Percentiles rank a stretch among this genome's conserved stretches.
Conservation (phyloP, 305 asterid genomes). For the Nicotiana rustica region DNA sequence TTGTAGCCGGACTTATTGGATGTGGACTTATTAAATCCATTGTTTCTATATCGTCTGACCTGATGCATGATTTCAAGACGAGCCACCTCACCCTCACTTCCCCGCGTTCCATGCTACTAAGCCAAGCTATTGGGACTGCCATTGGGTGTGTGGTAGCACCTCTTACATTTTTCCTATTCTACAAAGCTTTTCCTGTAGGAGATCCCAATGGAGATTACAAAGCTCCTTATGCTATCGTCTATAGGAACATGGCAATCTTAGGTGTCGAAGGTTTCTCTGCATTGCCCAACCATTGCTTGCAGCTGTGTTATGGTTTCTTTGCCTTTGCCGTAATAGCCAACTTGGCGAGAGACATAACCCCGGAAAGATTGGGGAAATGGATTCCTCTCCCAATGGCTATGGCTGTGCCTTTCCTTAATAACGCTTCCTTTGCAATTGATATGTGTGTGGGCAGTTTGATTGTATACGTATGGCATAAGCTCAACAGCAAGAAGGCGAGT, state of each 20-base stretch:
- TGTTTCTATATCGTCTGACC: conserved; percentile 73
- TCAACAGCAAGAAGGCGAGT: conserved; percentile 56
- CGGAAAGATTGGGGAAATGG: conserved; percentile 54
- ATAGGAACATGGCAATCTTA: conserved; percentile 84
- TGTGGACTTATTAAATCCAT: conserved; percentile 85
- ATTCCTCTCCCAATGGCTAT: conserved; percentile 90
- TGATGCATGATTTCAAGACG: conserved; percentile 94
- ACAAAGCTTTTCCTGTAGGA: conserved; percentile 73
- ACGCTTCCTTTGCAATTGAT: conserved; percentile 82
- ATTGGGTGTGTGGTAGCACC: conserved; percentile 85
- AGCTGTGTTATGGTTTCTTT: conserved; percentile 76
- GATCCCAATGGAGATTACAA: conserved; percentile 69
- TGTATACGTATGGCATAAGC: conserved; percentile 65
- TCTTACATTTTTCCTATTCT: conserved; percentile 77
- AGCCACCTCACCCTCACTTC: conserved; percentile 88
- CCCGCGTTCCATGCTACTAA: conserved; percentile 83
- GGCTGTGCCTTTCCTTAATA: conserved; percentile 89
- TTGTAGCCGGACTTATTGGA: conserved; percentile 84
- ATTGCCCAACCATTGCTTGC: conserved; percentile 75
- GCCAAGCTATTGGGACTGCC: conserved; percentile 86
- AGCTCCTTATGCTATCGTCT: conserved; percentile 82
- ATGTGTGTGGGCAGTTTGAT: conserved; percentile 83
- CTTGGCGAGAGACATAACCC: conserved; percentile 57
- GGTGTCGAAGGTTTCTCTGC: conserved; percentile 90
- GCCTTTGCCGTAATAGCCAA: conserved; percentile 63